Evolutionary conservation across 192 early-diverging fungal species (phyloP), one percentile per base, ranked within the genome.

Genomic region (Coemansia sp.): DNA sequence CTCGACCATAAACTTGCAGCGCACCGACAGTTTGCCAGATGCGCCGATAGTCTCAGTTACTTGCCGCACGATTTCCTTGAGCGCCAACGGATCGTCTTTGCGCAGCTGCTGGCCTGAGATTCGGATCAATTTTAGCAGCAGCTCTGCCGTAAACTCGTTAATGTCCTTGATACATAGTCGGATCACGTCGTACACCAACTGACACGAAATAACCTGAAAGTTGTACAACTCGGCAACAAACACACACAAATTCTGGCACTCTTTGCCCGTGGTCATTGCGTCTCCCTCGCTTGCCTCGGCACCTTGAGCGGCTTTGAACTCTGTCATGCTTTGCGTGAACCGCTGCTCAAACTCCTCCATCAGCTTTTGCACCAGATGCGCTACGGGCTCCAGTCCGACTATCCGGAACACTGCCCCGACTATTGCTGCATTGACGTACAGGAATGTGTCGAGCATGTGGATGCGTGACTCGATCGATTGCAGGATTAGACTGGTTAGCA

Each of bases 1-100:
- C 72, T 99, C 97, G 35, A 98, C 73, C 93, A 99, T 92, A 70
- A 96, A 99, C 70, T 90, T 91, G 54, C 87, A 85, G 49, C 97
- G 87, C 35, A 73, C 70, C 12, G 68, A 54, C 74, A 87, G 16
- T 77, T 82, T 62, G n/a, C 66, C 62, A 5, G 47, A 62, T 13
- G 62, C 55, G 18, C 61, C 56, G 19, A 74, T 76, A n/a, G 65
- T 56, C 24, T 83, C 72, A 50, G 62, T 71, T 20, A 75, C 72
- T 57, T 73, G 51, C 12, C 72, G 65, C 58, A 98, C 90, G 60
- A 97, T 93, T 52, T 96, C 93, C 75, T 96, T 96, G 35, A 99
- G 79, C 2, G 91, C 85, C 12, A 87, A 73, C 18, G 97, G 95
- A 70, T 99, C 97, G 83, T 99, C 97, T 27, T 84, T 71, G 47